Base-by-base conservation (phyloP, 345 rosid genomes). In the Rhodamnia argentea region DNA sequence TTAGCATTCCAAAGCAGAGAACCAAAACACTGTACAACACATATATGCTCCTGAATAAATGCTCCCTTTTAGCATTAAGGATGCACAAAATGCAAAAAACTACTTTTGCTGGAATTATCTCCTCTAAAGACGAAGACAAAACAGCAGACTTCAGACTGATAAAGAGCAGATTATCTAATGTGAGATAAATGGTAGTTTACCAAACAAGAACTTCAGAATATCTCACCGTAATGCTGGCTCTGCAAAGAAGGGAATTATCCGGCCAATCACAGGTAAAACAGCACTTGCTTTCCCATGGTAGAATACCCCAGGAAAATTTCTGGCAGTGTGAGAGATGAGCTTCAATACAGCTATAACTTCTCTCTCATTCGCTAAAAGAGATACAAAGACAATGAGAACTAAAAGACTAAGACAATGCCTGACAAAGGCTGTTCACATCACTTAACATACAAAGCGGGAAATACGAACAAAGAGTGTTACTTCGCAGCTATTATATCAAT, bases 321-420 rank as follows among this genome's bases (percentile, higher is more conserved):
- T 92, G 29, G 99, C 94, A n/a, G 90, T 91, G 51, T 94, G 91
- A 84, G 98, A 91, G 85, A 97, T 91, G 86, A 97, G 94, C 95
- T 95, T 97, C 87, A 97, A 87, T 29, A 96, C 94, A 83, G 98
- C 99, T 81, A 93, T 87, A 20, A 94, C 98, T 87, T 97, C 95
- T 88, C 98, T 91, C 85, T 96, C 94, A 85, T 91, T 96, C 37
- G 95, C 99, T 96, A 92, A 78, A 84, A 84, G 22, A 86, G 81
- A 57, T 37, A 86, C 32, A 82, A 82, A 82, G 57, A 82, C 29
- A 60, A 56, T 56, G 57, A 47, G n/a, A 57, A 58, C 52, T 6
- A 82, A 51, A 47, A 50, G 32, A 29, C 40, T 27, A 82, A 54
- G 52, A 50, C 58, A 51, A 82, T 54, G 56, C 20, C 54, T 52